Percentiles rank a stretch among this genome's conserved stretches.
phyloP scores from a whole-genome alignment of 805 yeast species.

The Helenozyma rhizophorensis region DNA sequence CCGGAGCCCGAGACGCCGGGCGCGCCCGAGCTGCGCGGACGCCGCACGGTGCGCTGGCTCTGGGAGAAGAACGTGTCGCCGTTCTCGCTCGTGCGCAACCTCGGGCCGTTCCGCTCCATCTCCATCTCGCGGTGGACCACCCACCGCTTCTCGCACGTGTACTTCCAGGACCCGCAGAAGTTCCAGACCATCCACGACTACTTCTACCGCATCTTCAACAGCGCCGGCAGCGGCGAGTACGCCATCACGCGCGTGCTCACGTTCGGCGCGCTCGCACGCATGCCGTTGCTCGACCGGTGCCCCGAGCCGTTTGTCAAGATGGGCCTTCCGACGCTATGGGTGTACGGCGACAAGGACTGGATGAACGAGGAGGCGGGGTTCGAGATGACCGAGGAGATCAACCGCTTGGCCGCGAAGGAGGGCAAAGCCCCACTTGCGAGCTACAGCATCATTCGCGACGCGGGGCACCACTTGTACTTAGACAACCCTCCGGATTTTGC shows the following conservation, averaged over 20 bases:
- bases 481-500: slow-evolving; percentile 43
- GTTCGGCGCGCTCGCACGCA: slow-evolving; percentile 53
- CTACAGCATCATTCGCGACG: slow-evolving; percentile 33
- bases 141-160: slow-evolving; percentile 39
- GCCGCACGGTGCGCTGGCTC: slow-evolving; percentile 21
- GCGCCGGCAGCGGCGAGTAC: slow-evolving; percentile 60
- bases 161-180: slow-evolving; percentile 25
- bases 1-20: background rate
- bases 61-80: slow-evolving; percentile 59
- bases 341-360: slow-evolving; percentile 71
- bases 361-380: slow-evolving; percentile 61
- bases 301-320: slow-evolving; percentile 37
- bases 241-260: slow-evolving; percentile 58
- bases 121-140: slow-evolving; percentile 52
- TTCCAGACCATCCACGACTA: slow-evolving; percentile 49
- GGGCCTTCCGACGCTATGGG: slow-evolving; percentile 49
- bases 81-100: slow-evolving; percentile 43
- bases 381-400: slow-evolving; percentile 21
- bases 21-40: background rate
- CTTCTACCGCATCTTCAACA: slow-evolving; percentile 48
- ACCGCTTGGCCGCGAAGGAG: slow-evolving; percentile 7
- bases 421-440: slow-evolving; percentile 10
- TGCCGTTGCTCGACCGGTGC: slow-evolving; percentile 53
- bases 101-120: slow-evolving; percentile 54
- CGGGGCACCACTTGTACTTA: slow-evolving; percentile 54